These are phyloP conservation scores for Pseudoneurospora amorphoporcata DNA, from an alignment of 495 filamentous ascomycete genomes.

Conservation along the genomic window DNA sequence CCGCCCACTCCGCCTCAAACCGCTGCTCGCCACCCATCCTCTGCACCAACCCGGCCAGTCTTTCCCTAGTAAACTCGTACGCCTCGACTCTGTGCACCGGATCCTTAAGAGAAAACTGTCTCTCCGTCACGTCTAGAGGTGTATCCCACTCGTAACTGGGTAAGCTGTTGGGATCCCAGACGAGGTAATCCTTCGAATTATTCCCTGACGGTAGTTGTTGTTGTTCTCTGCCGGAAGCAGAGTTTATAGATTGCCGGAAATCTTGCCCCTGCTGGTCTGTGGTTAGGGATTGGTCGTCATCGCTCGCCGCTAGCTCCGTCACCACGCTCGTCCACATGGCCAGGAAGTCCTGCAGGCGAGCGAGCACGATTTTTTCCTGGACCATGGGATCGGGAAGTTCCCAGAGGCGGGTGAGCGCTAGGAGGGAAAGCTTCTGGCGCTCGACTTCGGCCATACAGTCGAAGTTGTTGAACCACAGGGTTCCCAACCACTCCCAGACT, in stretches of 20 bases:
- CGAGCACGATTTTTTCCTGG: constrained; percentile 32
- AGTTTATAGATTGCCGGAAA: not conserved
- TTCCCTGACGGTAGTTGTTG: not conserved
- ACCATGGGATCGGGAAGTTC: constrained; percentile 45
- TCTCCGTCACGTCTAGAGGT: constrained; percentile 41
- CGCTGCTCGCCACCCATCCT: constrained; percentile 58
- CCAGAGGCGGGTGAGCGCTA: constrained; percentile 74
- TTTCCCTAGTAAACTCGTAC: constrained; percentile 57
- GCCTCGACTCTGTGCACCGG: constrained; percentile 61
- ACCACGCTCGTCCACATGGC: constrained; percentile 44
- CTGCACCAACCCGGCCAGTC: constrained; percentile 53
- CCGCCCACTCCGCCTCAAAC: constrained; percentile 71
- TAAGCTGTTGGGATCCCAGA: constrained; percentile 55
- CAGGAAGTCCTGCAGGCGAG: constrained; percentile 40
- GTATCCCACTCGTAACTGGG: constrained; percentile 60
- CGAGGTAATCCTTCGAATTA: constrained; percentile 29
- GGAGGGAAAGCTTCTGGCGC: constrained; percentile 68
- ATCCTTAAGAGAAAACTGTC: constrained; percentile 50
- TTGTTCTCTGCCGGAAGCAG: not conserved
- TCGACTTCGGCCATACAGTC: constrained; percentile 67
- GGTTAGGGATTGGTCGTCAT: not conserved
- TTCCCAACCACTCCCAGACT: constrained; percentile 60
- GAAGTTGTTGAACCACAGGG: constrained; percentile 83
- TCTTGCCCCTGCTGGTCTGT: not conserved
- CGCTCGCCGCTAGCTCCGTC: constrained; percentile 26